These are phyloP conservation scores for Komagataella kurtzmanii DNA, from an alignment of 805 yeast genomes.

Conservation along the genomic window DNA sequence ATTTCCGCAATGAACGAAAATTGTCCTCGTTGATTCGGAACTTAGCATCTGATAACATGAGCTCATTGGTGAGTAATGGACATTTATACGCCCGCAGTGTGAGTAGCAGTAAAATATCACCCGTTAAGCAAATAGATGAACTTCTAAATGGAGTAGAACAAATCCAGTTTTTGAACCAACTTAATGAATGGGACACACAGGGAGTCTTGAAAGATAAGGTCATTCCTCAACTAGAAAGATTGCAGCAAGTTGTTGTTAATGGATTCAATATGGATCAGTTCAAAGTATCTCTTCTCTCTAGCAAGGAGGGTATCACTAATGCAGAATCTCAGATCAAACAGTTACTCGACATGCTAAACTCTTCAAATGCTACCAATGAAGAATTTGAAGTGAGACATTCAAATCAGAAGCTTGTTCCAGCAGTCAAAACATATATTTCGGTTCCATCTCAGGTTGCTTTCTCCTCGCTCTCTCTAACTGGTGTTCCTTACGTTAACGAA, in stretches of 20 bases:
- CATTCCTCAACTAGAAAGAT: conserved; percentile 47
- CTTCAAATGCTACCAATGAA: background rate
- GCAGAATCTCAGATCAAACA: conserved; percentile 22
- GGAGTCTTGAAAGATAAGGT: conserved; percentile 36
- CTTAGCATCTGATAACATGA: conserved; percentile 63
- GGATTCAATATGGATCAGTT: conserved; percentile 19
- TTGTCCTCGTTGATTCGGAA: conserved; percentile 61
- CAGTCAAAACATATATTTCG: conserved; percentile 33
- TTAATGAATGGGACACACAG: conserved; percentile 41
- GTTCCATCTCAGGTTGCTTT: conserved; percentile 87
- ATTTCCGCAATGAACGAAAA: conserved; percentile 53
- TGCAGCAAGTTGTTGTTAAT: conserved; percentile 30
- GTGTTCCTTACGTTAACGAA: conserved; percentile 48
- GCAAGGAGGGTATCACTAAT: conserved; percentile 21
- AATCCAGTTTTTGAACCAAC: conserved; percentile 49
- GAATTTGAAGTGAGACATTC: background rate
- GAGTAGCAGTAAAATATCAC: conserved; percentile 52
- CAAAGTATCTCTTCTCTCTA: conserved; percentile 47
- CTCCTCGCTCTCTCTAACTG: conserved; percentile 51
- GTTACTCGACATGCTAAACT: conserved; percentile 13
- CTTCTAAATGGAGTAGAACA: conserved; percentile 65
- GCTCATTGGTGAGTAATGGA: conserved; percentile 76
- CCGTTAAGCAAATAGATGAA: conserved; percentile 49
- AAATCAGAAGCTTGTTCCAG: background rate
- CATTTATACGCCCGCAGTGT: conserved; percentile 67